These are phyloP conservation scores for Ganoderma sinense DNA, from an alignment of 1,284 basidiomycete genomes.

Conservation along the genomic window DNA sequence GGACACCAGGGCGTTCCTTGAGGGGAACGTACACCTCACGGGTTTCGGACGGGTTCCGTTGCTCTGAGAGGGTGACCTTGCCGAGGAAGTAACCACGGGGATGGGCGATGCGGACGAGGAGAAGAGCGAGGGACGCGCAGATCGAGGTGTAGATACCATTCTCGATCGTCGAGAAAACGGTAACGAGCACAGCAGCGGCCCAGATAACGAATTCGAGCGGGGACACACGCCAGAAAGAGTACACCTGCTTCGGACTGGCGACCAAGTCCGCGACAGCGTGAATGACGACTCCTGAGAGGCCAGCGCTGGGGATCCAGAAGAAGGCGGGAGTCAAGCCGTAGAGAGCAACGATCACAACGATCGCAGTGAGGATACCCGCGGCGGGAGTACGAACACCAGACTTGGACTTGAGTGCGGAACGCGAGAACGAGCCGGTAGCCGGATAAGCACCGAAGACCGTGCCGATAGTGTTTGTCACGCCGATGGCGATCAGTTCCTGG, in stretches of 20 bases:
- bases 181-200: conserved; percentile 87
- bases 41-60: conserved; percentile 41
- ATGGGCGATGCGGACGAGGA: conserved; percentile 91
- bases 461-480: conserved; percentile 91
- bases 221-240: conserved; percentile 92
- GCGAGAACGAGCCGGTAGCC: conserved; percentile 97
- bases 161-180: conserved; percentile 90
- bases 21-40: conserved; percentile 92
- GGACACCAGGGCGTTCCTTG: conserved; percentile 58
- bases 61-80: conserved; percentile 57
- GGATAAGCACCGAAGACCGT: conserved; percentile 93
- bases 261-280: conserved; percentile 95
- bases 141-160: conserved; percentile 96
- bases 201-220: conserved; percentile 96
- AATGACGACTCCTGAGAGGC: conserved; percentile 93
- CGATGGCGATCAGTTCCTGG: conserved; percentile 97
- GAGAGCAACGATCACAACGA: conserved; percentile 92
- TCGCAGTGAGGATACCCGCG: conserved; percentile 87
- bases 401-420: conserved; percentile 95
- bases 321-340: conserved; percentile 94
- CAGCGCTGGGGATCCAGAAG: conserved; percentile 85
- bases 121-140: conserved; percentile 79
- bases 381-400: conserved; percentile 95
- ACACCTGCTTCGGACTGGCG: conserved; percentile 88
- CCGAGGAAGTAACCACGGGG: conserved; percentile 95